Percentiles rank a stretch among this genome's conserved stretches.
phyloP scores from a whole-genome alignment of 2,329 filamentous ascomycete genomes.

The Dendryphion nanum region DNA sequence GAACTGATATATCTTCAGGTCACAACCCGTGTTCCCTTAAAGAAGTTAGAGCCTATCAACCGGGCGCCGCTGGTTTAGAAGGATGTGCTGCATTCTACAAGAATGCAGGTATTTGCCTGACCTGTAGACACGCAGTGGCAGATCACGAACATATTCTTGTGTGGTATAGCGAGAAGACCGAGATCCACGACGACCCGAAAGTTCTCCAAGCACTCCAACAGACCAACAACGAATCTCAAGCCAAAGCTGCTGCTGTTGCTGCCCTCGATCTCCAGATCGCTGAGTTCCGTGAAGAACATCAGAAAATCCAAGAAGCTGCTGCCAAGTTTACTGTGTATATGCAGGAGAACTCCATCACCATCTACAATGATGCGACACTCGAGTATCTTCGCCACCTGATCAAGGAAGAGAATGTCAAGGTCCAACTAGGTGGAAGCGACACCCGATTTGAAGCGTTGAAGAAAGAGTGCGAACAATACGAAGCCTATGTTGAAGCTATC shows the following conservation, averaged over 20 bases:
- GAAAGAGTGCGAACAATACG: slow-evolving; percentile 15
- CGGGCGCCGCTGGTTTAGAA: not conserved
- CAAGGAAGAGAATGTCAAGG: slow-evolving; percentile 37
- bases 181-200: slow-evolving; percentile 19
- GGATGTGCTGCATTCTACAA: not conserved
- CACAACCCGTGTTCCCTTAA: not conserved
- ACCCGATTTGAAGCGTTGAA: slow-evolving; percentile 18
- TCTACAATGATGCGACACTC: slow-evolving; percentile 43
- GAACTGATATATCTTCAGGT: not conserved
- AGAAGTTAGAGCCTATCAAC: not conserved
- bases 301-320: slow-evolving; percentile 34
- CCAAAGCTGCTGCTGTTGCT: slow-evolving; percentile 24
- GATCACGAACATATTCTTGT: slow-evolving; percentile 37
- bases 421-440: slow-evolving; percentile 22
- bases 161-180: slow-evolving; percentile 5
- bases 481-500: not conserved
- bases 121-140: slow-evolving; percentile 37
- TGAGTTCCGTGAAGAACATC: slow-evolving; percentile 34
- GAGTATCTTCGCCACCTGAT: slow-evolving; percentile 43
- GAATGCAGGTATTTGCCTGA: slow-evolving; percentile 9
- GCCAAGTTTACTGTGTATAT: slow-evolving; percentile 41
- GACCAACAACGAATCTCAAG: slow-evolving; percentile 19
- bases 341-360: slow-evolving; percentile 37
- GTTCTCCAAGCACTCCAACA: slow-evolving; percentile 20
- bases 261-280: slow-evolving; percentile 17